Base-by-base conservation (phyloP, 2,329 filamentous ascomycete species). In the Chaetomiaceae sp. region DNA sequence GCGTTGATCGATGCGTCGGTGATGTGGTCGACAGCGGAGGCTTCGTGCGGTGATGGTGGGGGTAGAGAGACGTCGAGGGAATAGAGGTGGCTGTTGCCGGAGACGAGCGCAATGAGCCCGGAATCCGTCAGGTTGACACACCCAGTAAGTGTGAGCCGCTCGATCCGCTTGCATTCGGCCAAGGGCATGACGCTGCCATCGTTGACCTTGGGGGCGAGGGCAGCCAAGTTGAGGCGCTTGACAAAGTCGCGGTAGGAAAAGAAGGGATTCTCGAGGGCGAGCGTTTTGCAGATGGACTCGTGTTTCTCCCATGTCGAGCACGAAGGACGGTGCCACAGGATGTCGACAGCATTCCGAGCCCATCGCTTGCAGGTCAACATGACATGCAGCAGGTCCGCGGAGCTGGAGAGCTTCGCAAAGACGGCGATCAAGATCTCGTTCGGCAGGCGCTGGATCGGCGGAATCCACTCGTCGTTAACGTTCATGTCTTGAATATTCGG, bases 291-390 rank as follows among this genome's bases (percentile, higher is more conserved):
- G 61, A 99, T 94, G 61, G 76, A 86, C 64, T 84, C 77, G 64
- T 96, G 83, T 66, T 91, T 91, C 12, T 78, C 72, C 88, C 90
- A 96, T 63, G 84, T 89, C 64, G 87, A 91, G 73, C 94, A 97
- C 25, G 89, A 85, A 1, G 94, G 94, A 36, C 94, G 82, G 70
- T 96, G 91, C 94, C 94, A 99, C 20, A 99, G 79, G 60, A 96
- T 80, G 59, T 94, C 92, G 61, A 97, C 94, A 47, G 88, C 87
- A 67, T 96, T 96, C 59, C 87, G 80, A 25, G 94, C 88, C 94
- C 94, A 99, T 58, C 87, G 83, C 71, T 91, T 91, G 66, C 87
- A 96, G n/a, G 96, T 91, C 60, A 94, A 77, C 88, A 97, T 91
- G 71, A 89, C 95, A 71, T 85, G 86, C 61, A 90, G 81, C 62